These are phyloP conservation scores for Mycena polygramma DNA, from an alignment of 768 basidiomycete genomes.

Conservation along the genomic window DNA sequence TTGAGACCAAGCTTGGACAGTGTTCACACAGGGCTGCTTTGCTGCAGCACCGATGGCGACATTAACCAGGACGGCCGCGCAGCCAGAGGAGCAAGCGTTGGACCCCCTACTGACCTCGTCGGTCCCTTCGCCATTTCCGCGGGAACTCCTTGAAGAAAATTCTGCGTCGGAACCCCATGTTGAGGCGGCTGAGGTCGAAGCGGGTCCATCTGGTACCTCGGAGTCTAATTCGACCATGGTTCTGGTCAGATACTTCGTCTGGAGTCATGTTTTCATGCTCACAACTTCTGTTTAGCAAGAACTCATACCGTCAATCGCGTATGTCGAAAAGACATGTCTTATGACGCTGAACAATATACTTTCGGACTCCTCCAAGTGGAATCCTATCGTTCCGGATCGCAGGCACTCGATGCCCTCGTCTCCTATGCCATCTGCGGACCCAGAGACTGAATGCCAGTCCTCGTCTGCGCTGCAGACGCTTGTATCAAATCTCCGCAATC, in stretches of 20 bases:
- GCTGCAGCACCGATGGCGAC: slow-evolving; percentile 33
- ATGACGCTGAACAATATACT: slow-evolving; percentile 81
- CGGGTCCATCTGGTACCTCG: slow-evolving; percentile 31
- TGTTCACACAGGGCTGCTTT: slow-evolving; percentile 10
- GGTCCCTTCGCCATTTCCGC: slow-evolving; percentile 37
- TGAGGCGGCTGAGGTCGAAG: slow-evolving; percentile 16
- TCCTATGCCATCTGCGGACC: slow-evolving; percentile 49
- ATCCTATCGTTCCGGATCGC: slow-evolving; percentile 69
- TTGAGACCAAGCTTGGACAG: no score
- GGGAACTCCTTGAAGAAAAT: slow-evolving; percentile 31
- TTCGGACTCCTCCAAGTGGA: slow-evolving; percentile 63
- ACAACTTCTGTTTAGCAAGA: slow-evolving; percentile 58
- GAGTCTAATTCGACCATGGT: slow-evolving; percentile 29
- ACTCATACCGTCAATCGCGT: slow-evolving; percentile 77
- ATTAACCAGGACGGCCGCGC: slow-evolving; percentile 27
- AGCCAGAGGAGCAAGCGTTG: slow-evolving; percentile 25
- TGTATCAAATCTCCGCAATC: slow-evolving; percentile 70
- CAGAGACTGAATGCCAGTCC: slow-evolving; percentile 47
- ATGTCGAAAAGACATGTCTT: slow-evolving; percentile 80
- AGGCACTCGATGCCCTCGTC: slow-evolving; percentile 71
- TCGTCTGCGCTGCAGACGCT: slow-evolving; percentile 72
- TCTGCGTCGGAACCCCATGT: not conserved
- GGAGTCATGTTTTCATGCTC: not conserved
- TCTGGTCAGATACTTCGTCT: slow-evolving; percentile 11
- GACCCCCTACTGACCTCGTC: slow-evolving; percentile 24